Evolutionary conservation across 164 flowering plant species (phyloP).

Genomic region (Piper betle): DNA sequence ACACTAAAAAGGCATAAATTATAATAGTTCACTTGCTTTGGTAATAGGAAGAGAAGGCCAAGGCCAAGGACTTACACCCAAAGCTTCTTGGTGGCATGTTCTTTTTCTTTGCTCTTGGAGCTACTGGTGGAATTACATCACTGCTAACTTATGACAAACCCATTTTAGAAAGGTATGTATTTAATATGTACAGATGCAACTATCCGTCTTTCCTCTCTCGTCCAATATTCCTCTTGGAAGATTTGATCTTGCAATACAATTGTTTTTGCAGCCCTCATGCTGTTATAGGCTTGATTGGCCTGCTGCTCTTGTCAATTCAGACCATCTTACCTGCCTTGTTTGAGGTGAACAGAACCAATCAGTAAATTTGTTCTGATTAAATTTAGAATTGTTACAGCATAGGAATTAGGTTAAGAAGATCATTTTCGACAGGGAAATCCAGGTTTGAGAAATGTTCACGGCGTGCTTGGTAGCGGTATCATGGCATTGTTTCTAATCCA

Average conservation of each 20-base stretch:
- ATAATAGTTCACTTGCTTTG: background rate
- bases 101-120: conserved; percentile 93
- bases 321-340: conserved; percentile 56
- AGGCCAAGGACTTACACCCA: conserved; percentile 92
- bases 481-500: conserved; percentile 77
- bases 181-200: background rate
- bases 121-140: conserved; percentile 84
- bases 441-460: conserved; percentile 68
- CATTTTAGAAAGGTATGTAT: conserved; percentile 65
- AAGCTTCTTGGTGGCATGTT: conserved; percentile 92
- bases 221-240: background rate
- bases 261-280: conserved; percentile 70
- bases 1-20: background rate
- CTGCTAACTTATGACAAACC: conserved; percentile 83
- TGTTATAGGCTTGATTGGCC: conserved; percentile 68
- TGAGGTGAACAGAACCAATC: conserved; percentile 35
- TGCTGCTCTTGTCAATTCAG: conserved; percentile 60
- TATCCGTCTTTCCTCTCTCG: background rate
- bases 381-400: background rate
- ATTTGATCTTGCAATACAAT: background rate
- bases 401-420: background rate
- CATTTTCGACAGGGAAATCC: conserved; percentile 56
- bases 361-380: background rate
- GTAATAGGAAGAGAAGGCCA: conserved; percentile 81
- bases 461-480: conserved; percentile 77